Base-by-base conservation (phyloP, 1,284 basidiomycete species). In the Sanghuangporus sanghuang region DNA sequence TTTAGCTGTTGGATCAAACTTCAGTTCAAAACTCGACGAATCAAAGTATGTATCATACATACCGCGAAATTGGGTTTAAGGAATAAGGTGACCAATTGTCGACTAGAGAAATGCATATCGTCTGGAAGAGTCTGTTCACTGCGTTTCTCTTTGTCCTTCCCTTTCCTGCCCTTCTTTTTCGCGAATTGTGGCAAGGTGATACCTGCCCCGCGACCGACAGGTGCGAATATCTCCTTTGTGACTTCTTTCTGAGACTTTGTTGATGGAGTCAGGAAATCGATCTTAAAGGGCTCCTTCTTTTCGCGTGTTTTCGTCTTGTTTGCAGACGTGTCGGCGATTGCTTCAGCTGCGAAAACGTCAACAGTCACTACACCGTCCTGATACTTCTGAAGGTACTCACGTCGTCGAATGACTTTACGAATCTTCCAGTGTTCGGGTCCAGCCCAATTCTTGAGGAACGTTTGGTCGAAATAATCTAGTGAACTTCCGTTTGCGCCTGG, bases 371-470 rank as follows among this genome's bases (percentile, higher is more conserved):
- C 50, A 21, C 2, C 3, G 57, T 64, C 6, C 63, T 44, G 35
- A 39, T 39, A 36, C 3, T 7, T 35, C 59, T 18, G 40, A 14
- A n/a, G 40, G 42, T 21, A 76, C 85, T 75, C 68, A 95, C 93
- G 82, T 78, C 85, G 85, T 62, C 88, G 82, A 54, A 93, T 81
- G 36, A 86, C 81, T 71, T 87, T 90, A 62, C 89, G 79, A 69
- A 98, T 75, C 74, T 97, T 98, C 96, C 96, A 99, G 74, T 99
- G 97, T 74, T 98, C 95, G 9, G 96, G 96, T 4, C 97, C 96
- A 3, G 97, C 96, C 96, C 96, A 99, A 70, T 95, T 96, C 81
- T 94, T 97, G 71, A 90, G 81, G 71, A 95, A 84, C 44, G 85
- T 87, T 69, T 90, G 85, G 74, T 99, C 96, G 73, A 99, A 98